These are phyloP conservation scores for Neoboletus brunneissimus DNA, from an alignment of 768 basidiomycete species.

Conservation along the genomic window DNA sequence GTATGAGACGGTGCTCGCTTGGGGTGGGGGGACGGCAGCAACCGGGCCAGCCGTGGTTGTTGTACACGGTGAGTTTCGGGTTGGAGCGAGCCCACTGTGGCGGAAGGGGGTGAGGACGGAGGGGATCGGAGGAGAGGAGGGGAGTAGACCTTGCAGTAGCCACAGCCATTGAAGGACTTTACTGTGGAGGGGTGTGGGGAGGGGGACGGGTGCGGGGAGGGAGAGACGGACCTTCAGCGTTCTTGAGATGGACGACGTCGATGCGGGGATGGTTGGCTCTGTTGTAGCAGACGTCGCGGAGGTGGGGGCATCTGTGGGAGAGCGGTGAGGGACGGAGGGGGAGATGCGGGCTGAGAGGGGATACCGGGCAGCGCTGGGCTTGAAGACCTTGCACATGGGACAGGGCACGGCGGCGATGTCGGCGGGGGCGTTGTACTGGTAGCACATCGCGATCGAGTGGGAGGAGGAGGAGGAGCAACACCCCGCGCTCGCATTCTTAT, in stretches of 20 bases:
- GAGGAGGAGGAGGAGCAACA: slow-evolving; percentile 18
- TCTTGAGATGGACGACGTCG: slow-evolving; percentile 77
- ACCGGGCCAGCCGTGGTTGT: slow-evolving; percentile 83
- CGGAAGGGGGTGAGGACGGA: slow-evolving; percentile 26
- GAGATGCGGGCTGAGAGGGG: slow-evolving; percentile 9
- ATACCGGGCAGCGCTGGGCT: slow-evolving; percentile 56
- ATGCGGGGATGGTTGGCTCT: slow-evolving; percentile 68
- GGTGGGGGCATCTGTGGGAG: slow-evolving; percentile 66
- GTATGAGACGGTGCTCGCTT: slow-evolving; percentile 60
- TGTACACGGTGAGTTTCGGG: slow-evolving; percentile 54
- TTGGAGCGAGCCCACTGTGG: slow-evolving; percentile 68
- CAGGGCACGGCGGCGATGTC: slow-evolving; percentile 67
- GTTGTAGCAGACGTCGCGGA: slow-evolving; percentile 73
- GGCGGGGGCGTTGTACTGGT: slow-evolving; percentile 59
- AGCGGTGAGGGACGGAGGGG: slow-evolving; percentile 20
- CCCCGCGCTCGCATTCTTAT: slow-evolving; percentile 28
- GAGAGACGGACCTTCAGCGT: slow-evolving; percentile 71
- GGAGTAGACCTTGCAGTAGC: slow-evolving; percentile 76
- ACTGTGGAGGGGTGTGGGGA: slow-evolving; percentile 42
- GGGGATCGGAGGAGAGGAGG: slow-evolving; percentile 16
- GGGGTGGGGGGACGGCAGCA: slow-evolving; percentile 76
- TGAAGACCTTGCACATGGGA: slow-evolving; percentile 85
- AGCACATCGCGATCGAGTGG: slow-evolving; percentile 56
- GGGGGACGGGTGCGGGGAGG: slow-evolving; percentile 1
- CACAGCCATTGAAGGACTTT: slow-evolving; percentile 81